Evolutionary conservation across 2,329 filamentous ascomycete species (phyloP).

Genomic region (Diaporthe nobilis): DNA sequence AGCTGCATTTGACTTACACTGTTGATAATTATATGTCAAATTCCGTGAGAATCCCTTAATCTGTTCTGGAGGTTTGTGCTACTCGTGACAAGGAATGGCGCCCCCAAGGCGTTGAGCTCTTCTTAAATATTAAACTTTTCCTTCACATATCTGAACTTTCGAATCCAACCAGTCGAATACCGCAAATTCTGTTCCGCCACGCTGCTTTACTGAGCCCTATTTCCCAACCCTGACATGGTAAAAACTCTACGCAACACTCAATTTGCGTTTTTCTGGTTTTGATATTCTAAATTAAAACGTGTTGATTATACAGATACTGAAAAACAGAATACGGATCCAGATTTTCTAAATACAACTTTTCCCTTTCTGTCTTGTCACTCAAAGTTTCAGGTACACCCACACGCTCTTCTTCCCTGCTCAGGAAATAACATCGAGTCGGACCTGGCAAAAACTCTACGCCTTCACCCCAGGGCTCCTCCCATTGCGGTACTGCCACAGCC

Average conservation of each 20-base stretch:
- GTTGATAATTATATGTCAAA: background rate
- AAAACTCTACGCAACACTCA: background rate
- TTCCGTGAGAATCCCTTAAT: background rate
- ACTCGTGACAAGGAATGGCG: background rate
- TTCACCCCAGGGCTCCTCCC: constrained; percentile 65
- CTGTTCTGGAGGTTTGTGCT: background rate
- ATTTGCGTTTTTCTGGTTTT: background rate
- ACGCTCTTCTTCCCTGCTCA: background rate
- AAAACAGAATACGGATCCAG: background rate
- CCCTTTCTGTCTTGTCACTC: background rate
- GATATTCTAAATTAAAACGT: background rate
- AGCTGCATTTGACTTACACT: background rate
- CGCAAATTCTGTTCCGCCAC: background rate
- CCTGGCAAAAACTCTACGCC: constrained; percentile 47
- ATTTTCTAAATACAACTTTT: too few relatives aligned
- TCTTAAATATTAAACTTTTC: background rate
- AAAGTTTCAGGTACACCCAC: too few relatives aligned
- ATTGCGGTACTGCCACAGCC: constrained; percentile 75
- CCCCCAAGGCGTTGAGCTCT: background rate
- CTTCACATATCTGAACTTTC: background rate
- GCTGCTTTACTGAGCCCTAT: background rate
- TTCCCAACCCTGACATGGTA: background rate
- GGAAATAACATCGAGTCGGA: background rate
- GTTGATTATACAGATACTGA: background rate
- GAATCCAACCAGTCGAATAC: background rate